phyloP scores from a whole-genome alignment of 352 stramenopile species.

The Discostella stelligera region DNA sequence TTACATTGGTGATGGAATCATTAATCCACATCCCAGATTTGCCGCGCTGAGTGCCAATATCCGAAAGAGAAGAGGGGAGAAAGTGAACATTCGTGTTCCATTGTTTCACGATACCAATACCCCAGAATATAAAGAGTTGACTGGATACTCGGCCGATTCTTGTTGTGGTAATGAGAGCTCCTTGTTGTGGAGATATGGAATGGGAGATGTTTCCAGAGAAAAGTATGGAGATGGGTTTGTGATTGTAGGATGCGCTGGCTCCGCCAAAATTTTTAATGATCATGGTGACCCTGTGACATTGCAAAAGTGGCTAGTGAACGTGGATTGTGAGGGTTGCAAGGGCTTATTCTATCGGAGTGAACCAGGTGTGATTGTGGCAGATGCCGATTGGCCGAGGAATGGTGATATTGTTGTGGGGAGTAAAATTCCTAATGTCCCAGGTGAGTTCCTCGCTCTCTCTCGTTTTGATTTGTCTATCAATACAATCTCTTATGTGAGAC shows the following conservation, averaged over 20 bases:
- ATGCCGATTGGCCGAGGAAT: conserved; percentile 83
- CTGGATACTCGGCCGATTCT: conserved; percentile 20
- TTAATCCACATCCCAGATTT: conserved; percentile 99
- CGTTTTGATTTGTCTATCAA: background rate
- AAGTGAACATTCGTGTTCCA: conserved; percentile 88
- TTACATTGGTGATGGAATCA: conserved; percentile 96
- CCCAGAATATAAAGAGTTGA: conserved; percentile 71
- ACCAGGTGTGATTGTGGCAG: conserved; percentile 77
- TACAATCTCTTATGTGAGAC: conserved; percentile 9
- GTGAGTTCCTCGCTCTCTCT: conserved; percentile 20
- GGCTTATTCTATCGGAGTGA: conserved; percentile 79
- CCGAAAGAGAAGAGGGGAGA: conserved; percentile 88
- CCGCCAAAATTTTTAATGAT: conserved; percentile 60
- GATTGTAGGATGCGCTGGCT: conserved; percentile 75
- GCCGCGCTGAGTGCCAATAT: conserved; percentile 98
- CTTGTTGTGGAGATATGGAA: conserved; percentile 79
- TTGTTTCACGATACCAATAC: conserved; percentile 87
- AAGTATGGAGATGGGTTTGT: conserved; percentile 75
- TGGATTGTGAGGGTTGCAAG: conserved; percentile 72
- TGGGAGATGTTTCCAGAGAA: conserved; percentile 66
- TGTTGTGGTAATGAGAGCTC: conserved; percentile 76
- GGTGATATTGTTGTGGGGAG: conserved; percentile 79
- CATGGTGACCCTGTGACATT: conserved; percentile 61
- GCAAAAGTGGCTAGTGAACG: conserved; percentile 83
- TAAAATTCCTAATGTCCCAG: conserved; percentile 73